Evolutionary conservation across 306 rosid species (phyloP), one percentile per base, ranked within the genome.

Genomic region (Comarum palustre): DNA sequence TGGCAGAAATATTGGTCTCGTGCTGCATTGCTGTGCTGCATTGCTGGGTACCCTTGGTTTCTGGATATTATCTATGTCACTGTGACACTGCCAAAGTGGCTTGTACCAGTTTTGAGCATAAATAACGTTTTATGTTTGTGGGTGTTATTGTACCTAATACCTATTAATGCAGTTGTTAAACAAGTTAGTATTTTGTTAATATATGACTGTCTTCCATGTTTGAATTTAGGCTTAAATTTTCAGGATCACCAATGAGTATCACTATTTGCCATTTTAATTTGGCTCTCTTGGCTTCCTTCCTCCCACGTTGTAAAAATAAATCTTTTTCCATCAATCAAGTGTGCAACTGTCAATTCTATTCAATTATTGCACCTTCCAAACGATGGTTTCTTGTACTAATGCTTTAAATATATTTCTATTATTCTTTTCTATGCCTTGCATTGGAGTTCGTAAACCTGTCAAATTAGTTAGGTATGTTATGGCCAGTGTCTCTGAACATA

Each of bases 21-120:
- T 79, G 64, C 68, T 71, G 79, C 16, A 61, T 13, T 43, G 64
- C 60, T 54, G 51, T 79, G 64, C 68, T 71, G 79, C 16, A 61
- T 13, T 43, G 64, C 60, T 36, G 72, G 59, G 68, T 70, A 62
- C 46, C 19, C 38, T 29, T 74, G 64, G 46, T 8, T 43, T 29
- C 52, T 29, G 68, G 67, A 29, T 27, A 48, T 41, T 32, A 6
- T 31, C 36, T 42, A 20, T 70, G 64, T 52, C 45, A 69, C 73
- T 48, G 27, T 74, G 61, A 32, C 64, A 66, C 39, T 55, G 42
- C 67, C 14, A 9, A 31, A 15, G 34, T 59, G 58, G 22, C 46
- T 46, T 39, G 10, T 31, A 41, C 20, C 20, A 68, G 27, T 5
- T 61, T 27, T 42, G 25, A 36, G 39, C 73, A 27, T 22, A 14